Percentiles rank a stretch among this genome's conserved stretches.
These are phyloP conservation scores for Daphne laureola DNA, from an alignment of 441 rosid genomes.

Conservation along the genomic window DNA sequence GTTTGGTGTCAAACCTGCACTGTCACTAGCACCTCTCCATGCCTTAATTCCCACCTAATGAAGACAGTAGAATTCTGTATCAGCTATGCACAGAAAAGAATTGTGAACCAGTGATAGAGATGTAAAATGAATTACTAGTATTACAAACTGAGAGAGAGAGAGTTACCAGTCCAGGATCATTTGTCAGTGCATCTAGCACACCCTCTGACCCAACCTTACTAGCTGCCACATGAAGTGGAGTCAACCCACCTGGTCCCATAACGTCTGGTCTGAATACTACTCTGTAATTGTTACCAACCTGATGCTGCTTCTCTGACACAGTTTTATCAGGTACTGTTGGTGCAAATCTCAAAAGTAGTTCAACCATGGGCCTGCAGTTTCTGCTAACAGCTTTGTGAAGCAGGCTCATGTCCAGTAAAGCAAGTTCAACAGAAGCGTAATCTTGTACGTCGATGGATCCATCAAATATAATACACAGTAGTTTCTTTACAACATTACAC, in stretches of 20 bases:
- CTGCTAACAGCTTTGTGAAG: constrained; percentile 50
- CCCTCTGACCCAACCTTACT: constrained; percentile 37
- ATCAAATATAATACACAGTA: constrained; percentile 32
- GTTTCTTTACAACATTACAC: constrained; percentile 48
- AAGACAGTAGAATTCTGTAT: constrained; percentile 2
- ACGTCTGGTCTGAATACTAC: constrained; percentile 33
- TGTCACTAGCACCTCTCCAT: constrained; percentile 41
- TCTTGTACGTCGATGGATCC: constrained; percentile 29
- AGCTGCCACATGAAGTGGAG: constrained; percentile 60
- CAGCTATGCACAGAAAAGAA: constrained; percentile 8
- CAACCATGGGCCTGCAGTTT: constrained; percentile 40
- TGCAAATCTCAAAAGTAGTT: constrained; percentile 30
- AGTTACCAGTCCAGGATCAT: constrained; percentile 47
- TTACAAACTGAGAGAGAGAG: constrained; percentile 8
- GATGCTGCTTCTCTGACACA: constrained; percentile 17
- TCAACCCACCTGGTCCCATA: constrained; percentile 46
- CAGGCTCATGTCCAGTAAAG: constrained; percentile 37
- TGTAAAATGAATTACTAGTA: background rate
- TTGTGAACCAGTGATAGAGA: background rate
- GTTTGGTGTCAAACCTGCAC: constrained; percentile 40
- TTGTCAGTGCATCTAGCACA: constrained; percentile 48
- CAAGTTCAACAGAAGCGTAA: constrained; percentile 24
- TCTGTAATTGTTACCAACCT: background rate
- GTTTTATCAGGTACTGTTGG: constrained; percentile 16
- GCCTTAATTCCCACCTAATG: constrained; percentile 38